Base-by-base conservation (phyloP, 176 grass and related monocot species). In the Bolboschoenus planiculmis region DNA sequence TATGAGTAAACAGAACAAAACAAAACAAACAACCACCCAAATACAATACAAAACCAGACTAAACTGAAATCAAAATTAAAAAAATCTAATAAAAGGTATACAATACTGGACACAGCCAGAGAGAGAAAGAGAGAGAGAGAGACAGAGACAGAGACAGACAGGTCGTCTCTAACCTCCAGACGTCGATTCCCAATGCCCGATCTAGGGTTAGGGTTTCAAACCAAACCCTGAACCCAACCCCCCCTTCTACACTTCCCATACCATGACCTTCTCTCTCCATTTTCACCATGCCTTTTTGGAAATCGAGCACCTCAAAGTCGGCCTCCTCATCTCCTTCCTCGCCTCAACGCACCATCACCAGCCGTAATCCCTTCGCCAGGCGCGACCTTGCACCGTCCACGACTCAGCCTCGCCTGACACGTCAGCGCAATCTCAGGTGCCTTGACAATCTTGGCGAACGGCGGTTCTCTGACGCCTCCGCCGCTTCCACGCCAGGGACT, bases 371-470 rank as follows among this genome's bases (percentile, higher is more conserved):
- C 29, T 78, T 85, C 15, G 9, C 21, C 0, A 50, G 70, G 47
- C 56, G 24, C 9, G 16, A 57, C 16, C 20, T 20, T 53, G 66
- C 20, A 36, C 37, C 16, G 9, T 39, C 27, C 50, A 79, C 44
- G 1, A 48, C 62, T 21, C 90, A 83, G 47, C 85, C 74, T 33
- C 61, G 87, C 1, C 87, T 98, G 85, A 94, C 87, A 56, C 87
- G 90, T 4, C 92, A 93, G 82, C 82, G 82, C 57, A 98, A 98
- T 74, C 87, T 98, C 79, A 90, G 74, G 75, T 93, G 93, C 43
- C 78, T 93, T 29, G 86, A 50, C 46, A 61, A 61, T 72, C 67
- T 86, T 64, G 84, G 88, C 26, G 77, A 85, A 51, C 78, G 24
- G 65, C 66, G 59, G 30, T 84, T 84, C 85, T 42, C 80, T 50